Evolutionary conservation across 257 asterid species (phyloP), one percentile per base, ranked within the genome.

Genomic region (Ballota nigra): DNA sequence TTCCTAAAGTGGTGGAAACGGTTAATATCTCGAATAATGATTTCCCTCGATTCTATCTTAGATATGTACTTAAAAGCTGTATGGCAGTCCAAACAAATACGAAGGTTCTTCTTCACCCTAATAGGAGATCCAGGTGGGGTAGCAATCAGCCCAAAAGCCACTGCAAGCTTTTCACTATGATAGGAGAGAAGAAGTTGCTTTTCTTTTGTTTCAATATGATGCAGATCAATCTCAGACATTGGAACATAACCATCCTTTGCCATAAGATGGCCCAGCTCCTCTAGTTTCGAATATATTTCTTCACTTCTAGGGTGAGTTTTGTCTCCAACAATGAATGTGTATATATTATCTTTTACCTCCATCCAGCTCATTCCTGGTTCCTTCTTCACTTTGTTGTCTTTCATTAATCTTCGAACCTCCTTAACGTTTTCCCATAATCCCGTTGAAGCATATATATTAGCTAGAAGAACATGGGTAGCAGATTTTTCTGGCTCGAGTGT

Each of bases 281-380:
- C 89, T 4, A 91, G 95, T 79, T 89, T 91, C 2, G 63, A 82
- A 59, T 91, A 91, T 60, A 89, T 87, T 65, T 86, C 88, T 13
- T 74, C 77, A 75, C 84, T 89, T 71, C 85, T 81, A 33, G 81
- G 68, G 69, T 89, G 89, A 70, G 79, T 87, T 71, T 84, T 74
- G 62, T 91, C 96, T 69, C 96, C 97, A n/a, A 86, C 97, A 57
- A 79, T 79, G 57, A 91, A 91, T 0, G 95, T 87, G 85, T 84
- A 71, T 55, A 91, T 81, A 52, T 72, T 72, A 61, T 82, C 86
- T 75, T 87, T 88, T 33, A 88, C 87, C 84, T 91, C 97, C 72
- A 89, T 75, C 97, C 97, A 91, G 79, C 97, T 91, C 88, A 91
- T 72, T 55, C 92, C 96, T 0, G 97, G 97, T 69, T 91, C 97